Evolutionary conservation across 495 filamentous ascomycete genomes (phyloP).

Genomic region (Glonium stellatum): DNA sequence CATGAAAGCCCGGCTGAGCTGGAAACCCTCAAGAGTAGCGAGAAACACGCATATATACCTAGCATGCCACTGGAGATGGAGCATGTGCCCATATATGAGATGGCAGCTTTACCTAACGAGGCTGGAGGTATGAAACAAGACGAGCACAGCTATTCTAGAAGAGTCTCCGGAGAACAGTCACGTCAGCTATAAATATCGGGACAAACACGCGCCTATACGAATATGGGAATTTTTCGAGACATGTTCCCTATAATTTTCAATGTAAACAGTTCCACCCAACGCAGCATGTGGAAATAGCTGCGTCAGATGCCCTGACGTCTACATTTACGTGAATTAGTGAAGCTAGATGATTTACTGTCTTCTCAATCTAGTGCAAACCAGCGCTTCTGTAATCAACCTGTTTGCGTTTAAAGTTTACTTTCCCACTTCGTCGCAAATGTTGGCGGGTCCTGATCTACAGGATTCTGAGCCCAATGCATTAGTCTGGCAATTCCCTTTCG

Average conservation of each 20-base stretch:
- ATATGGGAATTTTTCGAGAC: no score
- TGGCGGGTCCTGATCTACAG: slow-evolving; percentile 9
- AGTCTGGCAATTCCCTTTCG: slow-evolving; percentile 6
- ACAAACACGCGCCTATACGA: neutral
- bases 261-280: no score
- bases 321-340: no score
- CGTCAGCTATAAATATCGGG: slow-evolving; percentile 1
- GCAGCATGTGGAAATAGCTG: no score
- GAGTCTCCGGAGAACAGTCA: neutral
- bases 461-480: slow-evolving; percentile 7
- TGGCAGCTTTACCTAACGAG: neutral
- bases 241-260: no score
- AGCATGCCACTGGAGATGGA: slow-evolving; percentile 5
- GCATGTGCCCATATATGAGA: neutral
- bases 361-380: no score
- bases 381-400: no score
- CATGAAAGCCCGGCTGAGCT: neutral
- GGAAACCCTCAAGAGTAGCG: neutral
- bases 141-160: neutral
- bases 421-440: slow-evolving; percentile 4
- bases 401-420: no score
- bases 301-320: no score
- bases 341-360: no score
- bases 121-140: neutral
- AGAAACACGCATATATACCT: neutral